Base-by-base conservation (phyloP, 2,329 filamentous ascomycete genomes). In the Fusarium dlaminii region DNA sequence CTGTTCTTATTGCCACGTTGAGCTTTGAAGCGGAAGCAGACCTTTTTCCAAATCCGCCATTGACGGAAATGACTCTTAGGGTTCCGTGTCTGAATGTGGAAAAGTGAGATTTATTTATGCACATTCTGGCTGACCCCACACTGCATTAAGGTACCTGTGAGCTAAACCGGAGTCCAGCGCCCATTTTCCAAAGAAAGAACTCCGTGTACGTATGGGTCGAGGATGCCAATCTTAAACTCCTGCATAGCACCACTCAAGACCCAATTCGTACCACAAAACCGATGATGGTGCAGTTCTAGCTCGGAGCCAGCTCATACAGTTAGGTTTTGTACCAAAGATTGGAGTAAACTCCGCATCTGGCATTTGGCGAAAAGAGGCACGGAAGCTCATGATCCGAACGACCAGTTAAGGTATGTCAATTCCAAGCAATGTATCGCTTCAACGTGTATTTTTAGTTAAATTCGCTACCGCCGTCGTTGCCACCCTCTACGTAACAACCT, bases 401-500 rank as follows among this genome's bases (percentile, higher is more conserved):
- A 10, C 42, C 20, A 6, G 9, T 5, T 37, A 13, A 15, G 42
- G 40, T 12, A 8, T 18, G 24, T 30, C 5, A 3, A 29, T 48
- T 6, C 24, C n/a, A 49, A 2, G 37, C 12, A 8, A 27, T 43
- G 27, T 17, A 3, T 17, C 18, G 5, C 13, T 1, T 22, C 13
- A 32, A 34, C 22, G 15, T 10, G 8, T n/a, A 2, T 27, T 0
- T 24, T 8, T 11, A 5, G 2, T 49, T 29, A 34, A 48, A 58
- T 58, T 24, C 20, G 15, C 42, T 5, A 4, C 32, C 14, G 7
- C 24, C 30, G 10, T 14, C 22, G 3, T n/a, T 12, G 11, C 3
- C 0, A 22, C 20, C 8, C 1, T 13, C 2, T 8, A 8, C 8
- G 3, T 11, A 17, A 12, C 12, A 24, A 20, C n/a, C 14, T 4